Evolutionary conservation across 352 stramenopile genomes (phyloP).

Genomic region (Phytopythium ostracodes): DNA sequence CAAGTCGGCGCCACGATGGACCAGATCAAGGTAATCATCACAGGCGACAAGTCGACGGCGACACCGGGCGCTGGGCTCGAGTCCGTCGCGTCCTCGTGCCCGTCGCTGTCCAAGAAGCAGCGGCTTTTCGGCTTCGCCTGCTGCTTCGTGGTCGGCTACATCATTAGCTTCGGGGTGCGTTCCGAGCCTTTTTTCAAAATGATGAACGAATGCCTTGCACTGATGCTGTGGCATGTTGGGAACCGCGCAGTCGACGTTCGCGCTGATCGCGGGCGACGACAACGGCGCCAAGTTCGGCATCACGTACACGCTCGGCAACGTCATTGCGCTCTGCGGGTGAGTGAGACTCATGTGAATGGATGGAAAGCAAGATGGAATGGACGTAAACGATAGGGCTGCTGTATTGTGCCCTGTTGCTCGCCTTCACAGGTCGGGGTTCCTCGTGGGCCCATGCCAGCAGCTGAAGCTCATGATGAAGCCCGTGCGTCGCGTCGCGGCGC

Average conservation of each 20-base stretch:
- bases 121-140: conserved; percentile 61
- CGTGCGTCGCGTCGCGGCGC: conserved; percentile 59
- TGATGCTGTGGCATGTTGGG: conserved; percentile 4
- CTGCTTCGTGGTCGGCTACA: conserved; percentile 79
- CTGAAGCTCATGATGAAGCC: conserved; percentile 88
- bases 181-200: neutral
- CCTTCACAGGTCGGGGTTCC: conserved; percentile 58
- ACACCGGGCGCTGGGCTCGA: conserved; percentile 19
- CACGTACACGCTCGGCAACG: conserved; percentile 77
- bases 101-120: conserved; percentile 64
- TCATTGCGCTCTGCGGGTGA: conserved; percentile 82
- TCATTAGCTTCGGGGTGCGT: conserved; percentile 81
- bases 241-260: conserved; percentile 64
- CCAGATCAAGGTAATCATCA: conserved; percentile 77
- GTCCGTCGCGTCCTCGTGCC: conserved; percentile 51
- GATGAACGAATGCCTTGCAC: neutral
- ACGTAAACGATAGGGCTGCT: neutral
- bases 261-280: conserved; percentile 57
- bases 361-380: neutral
- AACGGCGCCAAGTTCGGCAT: conserved; percentile 80
- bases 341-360: conserved; percentile 2
- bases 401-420: neutral
- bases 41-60: conserved; percentile 38
- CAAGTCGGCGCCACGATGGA: conserved; percentile 34
- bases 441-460: conserved; percentile 77